These are phyloP conservation scores for Entomortierella lignicola DNA, from an alignment of 192 early-diverging fungal genomes.

Conservation along the genomic window DNA sequence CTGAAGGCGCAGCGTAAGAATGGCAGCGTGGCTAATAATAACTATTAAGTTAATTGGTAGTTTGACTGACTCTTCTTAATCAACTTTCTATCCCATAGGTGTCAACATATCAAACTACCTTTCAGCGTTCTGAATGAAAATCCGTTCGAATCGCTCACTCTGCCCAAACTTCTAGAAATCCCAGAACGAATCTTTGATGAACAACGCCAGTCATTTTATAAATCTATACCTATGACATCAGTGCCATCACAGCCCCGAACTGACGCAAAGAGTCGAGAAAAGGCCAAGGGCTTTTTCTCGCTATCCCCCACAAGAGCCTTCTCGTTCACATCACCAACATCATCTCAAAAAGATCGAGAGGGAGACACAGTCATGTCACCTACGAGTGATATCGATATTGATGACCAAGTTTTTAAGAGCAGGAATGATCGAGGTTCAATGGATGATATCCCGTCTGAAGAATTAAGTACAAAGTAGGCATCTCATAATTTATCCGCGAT, in stretches of 20 bases:
- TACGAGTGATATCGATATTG: neutral
- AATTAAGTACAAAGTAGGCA: conserved; percentile 38
- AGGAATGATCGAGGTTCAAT: conserved; percentile 16
- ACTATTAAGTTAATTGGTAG: too few species aligned
- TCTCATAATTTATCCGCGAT: neutral
- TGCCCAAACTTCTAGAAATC: conserved; percentile 51
- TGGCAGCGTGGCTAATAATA: neutral
- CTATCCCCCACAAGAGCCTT: conserved; percentile 21
- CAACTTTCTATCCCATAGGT: conserved; percentile 1
- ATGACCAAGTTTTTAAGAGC: conserved; percentile 10
- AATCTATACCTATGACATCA: conserved; percentile 44
- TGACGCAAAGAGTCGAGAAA: neutral
- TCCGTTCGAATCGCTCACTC: conserved; percentile 39
- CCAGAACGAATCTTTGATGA: conserved; percentile 57
- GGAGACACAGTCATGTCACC: conserved; percentile 42
- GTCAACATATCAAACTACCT: conserved; percentile 41
- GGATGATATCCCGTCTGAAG: conserved; percentile 43
- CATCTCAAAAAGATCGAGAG: conserved; percentile 30
- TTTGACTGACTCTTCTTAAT: too few species aligned
- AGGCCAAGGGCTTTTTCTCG: conserved; percentile 9
- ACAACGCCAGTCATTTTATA: conserved; percentile 55
- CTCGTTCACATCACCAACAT: conserved; percentile 20
- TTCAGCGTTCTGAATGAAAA: conserved; percentile 50
- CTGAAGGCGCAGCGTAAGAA: conserved; percentile 11
- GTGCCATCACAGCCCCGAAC: neutral